Evolutionary conservation across 1,284 basidiomycete species (phyloP), one percentile per base, ranked within the genome.

Genomic region (Irpex sp.): DNA sequence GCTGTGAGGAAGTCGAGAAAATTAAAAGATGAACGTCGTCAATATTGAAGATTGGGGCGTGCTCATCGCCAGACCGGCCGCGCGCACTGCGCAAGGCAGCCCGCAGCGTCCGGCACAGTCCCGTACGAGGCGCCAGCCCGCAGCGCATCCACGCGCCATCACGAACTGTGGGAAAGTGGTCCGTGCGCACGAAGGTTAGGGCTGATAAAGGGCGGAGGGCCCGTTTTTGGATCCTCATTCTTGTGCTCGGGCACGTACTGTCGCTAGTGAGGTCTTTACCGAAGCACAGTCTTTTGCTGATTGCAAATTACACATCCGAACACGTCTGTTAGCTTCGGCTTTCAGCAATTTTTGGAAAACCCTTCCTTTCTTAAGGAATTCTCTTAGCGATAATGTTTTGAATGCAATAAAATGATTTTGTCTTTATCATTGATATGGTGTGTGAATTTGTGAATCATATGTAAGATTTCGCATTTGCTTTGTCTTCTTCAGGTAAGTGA

Each of bases 181-280:
- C 67, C 67, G 67, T 68, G 67, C 67, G 65, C 65, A 59, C 17
- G 54, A 26, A n/a, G 13, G 3, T 36, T 26, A 6, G 40, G 13
- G 47, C 38, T 40, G 57, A 65, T 66, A 65, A 62, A 57, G 47
- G 31, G 19, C 47, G 57, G 7, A 5, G 21, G 34, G 44, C 26
- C 15, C 26, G 36, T 3, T 61, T 36, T 8, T 21, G n/a, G 49
- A 59, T 72, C 69, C 67, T 66, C 73, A 90, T 88, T 90, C 88
- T 92, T 91, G 90, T 91, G 89, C 89, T 91, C 88, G 90, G 89
- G 89, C 89, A 90, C 87, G 89, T 88, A 90, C 88, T 88, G 86
- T 90, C 88, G 88, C 86, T 87, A 91, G 89, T 92, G 90, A 92
- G 88, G 90, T 92, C 82, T 86, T 82, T 89, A 92, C 90, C 87